phyloP scores from a whole-genome alignment of 257 asterid genomes.

The Mentha longifolia region DNA sequence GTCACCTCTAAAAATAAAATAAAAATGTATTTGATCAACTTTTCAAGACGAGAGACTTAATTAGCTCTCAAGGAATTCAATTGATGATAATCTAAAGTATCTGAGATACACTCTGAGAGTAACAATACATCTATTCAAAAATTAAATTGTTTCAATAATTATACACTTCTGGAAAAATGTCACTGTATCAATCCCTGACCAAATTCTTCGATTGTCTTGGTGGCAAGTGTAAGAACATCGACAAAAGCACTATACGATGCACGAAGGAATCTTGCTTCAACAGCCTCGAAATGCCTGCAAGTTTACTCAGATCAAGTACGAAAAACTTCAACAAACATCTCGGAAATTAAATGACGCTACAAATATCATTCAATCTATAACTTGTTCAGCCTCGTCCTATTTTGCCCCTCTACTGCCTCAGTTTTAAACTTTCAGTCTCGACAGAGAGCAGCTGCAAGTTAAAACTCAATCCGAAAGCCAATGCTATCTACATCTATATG shows the following conservation, averaged over 20 bases:
- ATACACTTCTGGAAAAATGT: slow-evolving; percentile 18
- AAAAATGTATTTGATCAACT: neutral
- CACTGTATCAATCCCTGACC: slow-evolving; percentile 45
- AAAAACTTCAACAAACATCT: neutral
- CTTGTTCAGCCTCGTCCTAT: neutral
- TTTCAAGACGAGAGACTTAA: neutral
- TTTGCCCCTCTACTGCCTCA: neutral
- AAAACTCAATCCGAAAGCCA: neutral
- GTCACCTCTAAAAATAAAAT: neutral
- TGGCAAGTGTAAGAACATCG: slow-evolving; percentile 79
- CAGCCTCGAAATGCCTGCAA: slow-evolving; percentile 80
- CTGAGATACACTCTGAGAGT: too few species aligned
- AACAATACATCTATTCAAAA: neutral
- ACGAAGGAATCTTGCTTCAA: slow-evolving; percentile 86
- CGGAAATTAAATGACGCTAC: neutral
- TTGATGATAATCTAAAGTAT: too few species aligned
- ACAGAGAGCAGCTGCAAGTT: neutral
- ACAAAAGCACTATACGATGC: slow-evolving; percentile 85
- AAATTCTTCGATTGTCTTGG: slow-evolving; percentile 77
- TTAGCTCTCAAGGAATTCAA: too few species aligned
- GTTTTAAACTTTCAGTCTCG: too few species aligned
- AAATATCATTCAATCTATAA: neutral
- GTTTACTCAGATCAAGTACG: slow-evolving; percentile 2
- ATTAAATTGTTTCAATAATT: neutral
- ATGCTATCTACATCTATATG: neutral